Evolutionary conservation across 2,329 filamentous ascomycete genomes (phyloP).

Genomic region (Sclerotinia minor): DNA sequence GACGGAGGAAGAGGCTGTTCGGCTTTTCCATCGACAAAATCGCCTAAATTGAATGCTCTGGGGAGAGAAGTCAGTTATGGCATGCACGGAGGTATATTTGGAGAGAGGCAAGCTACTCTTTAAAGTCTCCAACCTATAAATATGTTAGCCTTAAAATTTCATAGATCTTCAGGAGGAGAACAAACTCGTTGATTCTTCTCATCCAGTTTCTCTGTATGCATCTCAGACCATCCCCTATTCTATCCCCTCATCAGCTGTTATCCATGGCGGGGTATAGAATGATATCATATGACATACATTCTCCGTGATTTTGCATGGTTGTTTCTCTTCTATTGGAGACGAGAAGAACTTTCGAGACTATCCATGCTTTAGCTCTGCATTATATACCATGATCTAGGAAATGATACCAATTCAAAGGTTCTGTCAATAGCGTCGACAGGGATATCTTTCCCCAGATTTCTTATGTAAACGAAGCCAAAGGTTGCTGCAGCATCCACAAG

Average conservation of each 20-base stretch:
- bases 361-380: slow-evolving; percentile 17
- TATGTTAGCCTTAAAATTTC: slow-evolving; percentile 25
- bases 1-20: slow-evolving; percentile 74
- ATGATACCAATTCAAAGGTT: slow-evolving; percentile 70
- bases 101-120: slow-evolving; percentile 61
- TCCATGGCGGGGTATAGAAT: slow-evolving; percentile 20
- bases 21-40: slow-evolving; percentile 65
- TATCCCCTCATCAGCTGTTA: slow-evolving; percentile 45
- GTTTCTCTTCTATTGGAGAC: slow-evolving; percentile 69
- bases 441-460: slow-evolving; percentile 71
- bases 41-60: slow-evolving; percentile 89
- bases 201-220: slow-evolving; percentile 87
- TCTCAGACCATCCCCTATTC: slow-evolving; percentile 86
- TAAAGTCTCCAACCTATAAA: slow-evolving; percentile 73
- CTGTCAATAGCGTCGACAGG: slow-evolving; percentile 62
- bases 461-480: slow-evolving; percentile 89
- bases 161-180: slow-evolving; percentile 36
- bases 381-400: neutral
- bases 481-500: slow-evolving; percentile 78
- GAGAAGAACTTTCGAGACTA: slow-evolving; percentile 74
- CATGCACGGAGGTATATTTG: slow-evolving; percentile 35
- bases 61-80: neutral
- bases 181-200: slow-evolving; percentile 73
- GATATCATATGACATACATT: slow-evolving; percentile 45
- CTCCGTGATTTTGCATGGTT: slow-evolving; percentile 69